Percentiles rank a stretch among this genome's conserved stretches.
Conservation (phyloP, 495 filamentous ascomycete species). For the Daldinia vernicosa region DNA sequence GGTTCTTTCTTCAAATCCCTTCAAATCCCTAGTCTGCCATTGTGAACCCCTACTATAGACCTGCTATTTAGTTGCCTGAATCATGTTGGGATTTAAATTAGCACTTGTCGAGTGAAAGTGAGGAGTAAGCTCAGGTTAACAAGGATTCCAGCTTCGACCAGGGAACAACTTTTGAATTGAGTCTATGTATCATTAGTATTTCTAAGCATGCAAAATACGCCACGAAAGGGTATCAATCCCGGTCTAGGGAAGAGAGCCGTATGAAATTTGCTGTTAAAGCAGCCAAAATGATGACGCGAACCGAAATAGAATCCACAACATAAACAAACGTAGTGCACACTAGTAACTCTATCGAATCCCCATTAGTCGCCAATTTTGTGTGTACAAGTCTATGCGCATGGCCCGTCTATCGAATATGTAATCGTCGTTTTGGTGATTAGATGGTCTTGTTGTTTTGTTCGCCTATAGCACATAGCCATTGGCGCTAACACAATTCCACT, state of each 20-base stretch:
- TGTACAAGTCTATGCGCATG: background rate
- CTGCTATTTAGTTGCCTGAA: background rate
- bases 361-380: constrained; percentile 31
- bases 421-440: constrained; percentile 5
- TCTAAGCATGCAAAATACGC: constrained; percentile 31
- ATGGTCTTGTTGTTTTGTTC: constrained; percentile 1
- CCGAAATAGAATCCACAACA: constrained; percentile 26
- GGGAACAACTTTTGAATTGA: constrained; percentile 33
- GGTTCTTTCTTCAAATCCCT: constrained; percentile 4
- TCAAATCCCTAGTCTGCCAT: background rate
- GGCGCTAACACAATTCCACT: constrained; percentile 62
- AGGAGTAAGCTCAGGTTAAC: background rate
- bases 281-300: constrained; percentile 18
- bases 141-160: constrained; percentile 6
- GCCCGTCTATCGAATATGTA: background rate
- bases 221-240: constrained; percentile 38
- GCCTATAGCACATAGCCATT: constrained; percentile 67
- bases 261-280: constrained; percentile 21
- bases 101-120: constrained; percentile 11
- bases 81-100: constrained; percentile 15
- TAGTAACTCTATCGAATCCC: constrained; percentile 17
- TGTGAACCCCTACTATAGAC: constrained; percentile 3
- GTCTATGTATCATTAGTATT: constrained; percentile 42
- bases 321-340: constrained; percentile 20
- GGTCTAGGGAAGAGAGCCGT: constrained; percentile 28